Base-by-base conservation (phyloP, 2,329 filamentous ascomycete genomes). In the Sordariomycetes sp. region DNA sequence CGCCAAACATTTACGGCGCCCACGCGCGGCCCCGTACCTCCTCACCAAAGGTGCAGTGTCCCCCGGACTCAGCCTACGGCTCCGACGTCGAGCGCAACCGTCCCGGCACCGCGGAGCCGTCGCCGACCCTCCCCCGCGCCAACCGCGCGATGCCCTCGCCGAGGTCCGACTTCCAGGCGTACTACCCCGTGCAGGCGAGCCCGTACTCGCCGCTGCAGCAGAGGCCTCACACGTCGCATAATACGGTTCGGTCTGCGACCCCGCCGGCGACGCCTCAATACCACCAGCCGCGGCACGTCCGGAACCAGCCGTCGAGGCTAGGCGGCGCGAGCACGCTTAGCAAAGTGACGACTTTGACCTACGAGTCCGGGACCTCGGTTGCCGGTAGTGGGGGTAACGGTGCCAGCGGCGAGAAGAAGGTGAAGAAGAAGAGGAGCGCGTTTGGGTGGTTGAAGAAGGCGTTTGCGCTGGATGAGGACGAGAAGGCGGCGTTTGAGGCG, bases 401-500 rank as follows among this genome's bases (percentile, higher is more conserved):
- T 62, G 50, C 65, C 24, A 65, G 67, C 1, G 67, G 65, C 20
- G 66, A 69, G 25, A 73, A 72, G 57, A 70, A 75, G 42, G 65
- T 84, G 5, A 85, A 85, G 67, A 86, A 85, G 72, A 85, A 85
- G 72, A 77, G 80, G 61, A 85, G 82, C 62, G 80, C 81, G 1
- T 84, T 86, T 64, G 82, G 82, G 2, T 86, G 82, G 82, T 67
- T 86, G 58, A 85, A 85, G 68, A 85, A 86, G 69, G 82, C 82
- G 1, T 86, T 86, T 56, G 79, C 78, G 36, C 68, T 86, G 28
- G 81, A 84, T 60, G 82, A 86, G 24, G 80, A 85, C 53, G 82
- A 86, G 66, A 76, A 76, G 56, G 73, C 75, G 10, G 76, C 76
- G 10, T 86, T 82, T 61, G 81, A 85, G 64, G 76, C 77, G 52